Evolutionary conservation across 495 filamentous ascomycete species (phyloP).

Genomic region (Hyaloscypha hepaticicola): DNA sequence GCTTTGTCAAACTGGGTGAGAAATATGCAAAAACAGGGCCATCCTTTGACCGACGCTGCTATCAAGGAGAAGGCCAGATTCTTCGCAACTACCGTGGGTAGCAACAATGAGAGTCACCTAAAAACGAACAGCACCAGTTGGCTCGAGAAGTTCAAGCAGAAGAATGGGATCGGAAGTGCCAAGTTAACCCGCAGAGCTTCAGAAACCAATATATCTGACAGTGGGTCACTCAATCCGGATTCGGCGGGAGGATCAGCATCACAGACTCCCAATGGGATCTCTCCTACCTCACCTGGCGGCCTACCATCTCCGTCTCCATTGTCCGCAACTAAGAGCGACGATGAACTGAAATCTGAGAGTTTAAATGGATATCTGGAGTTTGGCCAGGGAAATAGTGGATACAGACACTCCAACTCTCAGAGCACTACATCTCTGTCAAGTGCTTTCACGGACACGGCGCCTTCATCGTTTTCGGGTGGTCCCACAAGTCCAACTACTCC

Average conservation of each 20-base stretch:
- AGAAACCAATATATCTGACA: conserved; percentile 60
- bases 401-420: conserved; percentile 55
- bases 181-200: conserved; percentile 68
- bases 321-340: conserved; percentile 63
- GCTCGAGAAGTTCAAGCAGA: conserved; percentile 97
- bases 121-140: conserved; percentile 74
- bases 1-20: conserved; percentile 87
- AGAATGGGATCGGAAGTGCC: conserved; percentile 71
- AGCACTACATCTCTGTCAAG: conserved; percentile 55
- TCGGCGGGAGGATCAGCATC: conserved; percentile 54
- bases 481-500: conserved; percentile 85
- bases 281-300: conserved; percentile 67
- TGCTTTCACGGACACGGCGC: conserved; percentile 59
- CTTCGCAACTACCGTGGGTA: conserved; percentile 75
- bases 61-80: conserved; percentile 86
- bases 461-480: conserved; percentile 68
- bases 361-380: conserved; percentile 47
- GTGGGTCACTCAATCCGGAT: conserved; percentile 50
- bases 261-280: conserved; percentile 70
- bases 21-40: conserved; percentile 76
- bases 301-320: conserved; percentile 64
- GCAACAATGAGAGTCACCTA: conserved; percentile 68
- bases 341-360: conserved; percentile 46
- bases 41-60: conserved; percentile 73
- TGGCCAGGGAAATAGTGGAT: conserved; percentile 37